Percentiles rank a stretch among this genome's conserved stretches.
phyloP scores from a whole-genome alignment of 345 rosid species.

The Jatropha curcas region DNA sequence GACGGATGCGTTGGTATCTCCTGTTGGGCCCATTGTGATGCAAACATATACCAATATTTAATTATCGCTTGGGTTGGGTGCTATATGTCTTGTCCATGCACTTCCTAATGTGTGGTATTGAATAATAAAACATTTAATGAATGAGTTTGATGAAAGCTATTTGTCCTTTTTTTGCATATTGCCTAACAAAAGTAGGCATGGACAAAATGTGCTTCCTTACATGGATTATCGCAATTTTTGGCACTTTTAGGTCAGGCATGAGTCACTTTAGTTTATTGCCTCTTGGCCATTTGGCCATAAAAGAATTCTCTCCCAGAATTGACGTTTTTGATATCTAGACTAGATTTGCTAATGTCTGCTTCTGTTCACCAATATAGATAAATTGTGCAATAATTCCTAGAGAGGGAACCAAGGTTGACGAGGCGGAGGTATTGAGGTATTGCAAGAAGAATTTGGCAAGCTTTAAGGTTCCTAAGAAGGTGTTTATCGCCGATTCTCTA shows the following conservation, averaged over 20 bases:
- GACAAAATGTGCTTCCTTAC: background rate
- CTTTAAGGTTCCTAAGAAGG: conserved; percentile 79
- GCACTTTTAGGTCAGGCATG: background rate
- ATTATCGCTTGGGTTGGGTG: background rate
- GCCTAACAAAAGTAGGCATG: background rate
- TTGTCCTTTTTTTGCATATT: background rate
- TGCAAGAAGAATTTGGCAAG: conserved; percentile 76
- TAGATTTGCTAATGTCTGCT: background rate
- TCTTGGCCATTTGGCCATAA: background rate
- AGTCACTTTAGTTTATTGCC: background rate
- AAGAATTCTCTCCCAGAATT: background rate
- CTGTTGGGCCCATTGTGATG: background rate
- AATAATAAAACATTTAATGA: background rate
- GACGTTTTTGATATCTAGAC: background rate
- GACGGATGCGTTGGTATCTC: background rate
- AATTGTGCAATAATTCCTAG: conserved; percentile 86
- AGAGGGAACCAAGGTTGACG: conserved; percentile 56
- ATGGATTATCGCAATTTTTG: background rate
- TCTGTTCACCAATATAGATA: conserved; percentile 39
- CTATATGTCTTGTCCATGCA: background rate
- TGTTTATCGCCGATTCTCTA: conserved; percentile 48
- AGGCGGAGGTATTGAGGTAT: conserved; percentile 52
- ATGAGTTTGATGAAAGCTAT: too few relatives aligned
- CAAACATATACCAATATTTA: background rate
- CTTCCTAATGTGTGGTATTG: background rate